Evolutionary conservation across 495 filamentous ascomycete species (phyloP).

Genomic region (Sphaerosporella brunnea): DNA sequence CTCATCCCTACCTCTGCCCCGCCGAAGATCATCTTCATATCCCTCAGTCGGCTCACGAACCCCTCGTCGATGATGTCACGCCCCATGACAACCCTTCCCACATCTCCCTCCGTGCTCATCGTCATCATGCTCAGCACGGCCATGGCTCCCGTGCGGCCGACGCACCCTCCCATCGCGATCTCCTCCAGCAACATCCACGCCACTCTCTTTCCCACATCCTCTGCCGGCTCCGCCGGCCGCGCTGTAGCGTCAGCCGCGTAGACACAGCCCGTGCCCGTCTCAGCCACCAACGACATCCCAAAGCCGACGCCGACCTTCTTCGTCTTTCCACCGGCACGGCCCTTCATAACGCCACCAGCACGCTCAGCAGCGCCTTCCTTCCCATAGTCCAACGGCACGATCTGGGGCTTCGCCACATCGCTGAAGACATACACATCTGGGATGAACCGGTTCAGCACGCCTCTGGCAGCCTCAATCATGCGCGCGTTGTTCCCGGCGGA

Average conservation of each 20-base stretch:
- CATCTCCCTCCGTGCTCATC: constrained; percentile 59
- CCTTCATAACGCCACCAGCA: constrained; percentile 35
- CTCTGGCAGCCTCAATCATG: constrained; percentile 81
- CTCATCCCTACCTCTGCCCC: constrained; percentile 78
- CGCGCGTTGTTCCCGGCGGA: constrained; percentile 79
- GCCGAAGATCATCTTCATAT: constrained; percentile 66
- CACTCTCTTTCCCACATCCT: constrained; percentile 74
- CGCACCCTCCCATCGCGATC: constrained; percentile 65
- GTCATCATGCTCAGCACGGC: constrained; percentile 81
- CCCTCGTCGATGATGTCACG: constrained; percentile 67
- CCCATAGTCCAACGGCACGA: constrained; percentile 41
- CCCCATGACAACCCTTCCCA: constrained; percentile 40
- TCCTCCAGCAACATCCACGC: constrained; percentile 78
- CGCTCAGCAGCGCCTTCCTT: constrained; percentile 48
- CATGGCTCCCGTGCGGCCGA: constrained; percentile 45
- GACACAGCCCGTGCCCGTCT: constrained; percentile 64
- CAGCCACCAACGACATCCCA: constrained; percentile 74
- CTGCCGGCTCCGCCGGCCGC: constrained; percentile 64
- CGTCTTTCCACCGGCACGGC: constrained; percentile 35
- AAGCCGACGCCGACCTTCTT: constrained; percentile 74
- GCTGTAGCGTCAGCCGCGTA: constrained; percentile 76
- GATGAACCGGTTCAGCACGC: constrained; percentile 67
- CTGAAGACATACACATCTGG: constrained; percentile 76
- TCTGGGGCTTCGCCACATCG: constrained; percentile 39
- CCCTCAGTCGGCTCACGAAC: constrained; percentile 59